phyloP scores from a whole-genome alignment of 768 basidiomycete species.

The Tulasnella calospora region DNA sequence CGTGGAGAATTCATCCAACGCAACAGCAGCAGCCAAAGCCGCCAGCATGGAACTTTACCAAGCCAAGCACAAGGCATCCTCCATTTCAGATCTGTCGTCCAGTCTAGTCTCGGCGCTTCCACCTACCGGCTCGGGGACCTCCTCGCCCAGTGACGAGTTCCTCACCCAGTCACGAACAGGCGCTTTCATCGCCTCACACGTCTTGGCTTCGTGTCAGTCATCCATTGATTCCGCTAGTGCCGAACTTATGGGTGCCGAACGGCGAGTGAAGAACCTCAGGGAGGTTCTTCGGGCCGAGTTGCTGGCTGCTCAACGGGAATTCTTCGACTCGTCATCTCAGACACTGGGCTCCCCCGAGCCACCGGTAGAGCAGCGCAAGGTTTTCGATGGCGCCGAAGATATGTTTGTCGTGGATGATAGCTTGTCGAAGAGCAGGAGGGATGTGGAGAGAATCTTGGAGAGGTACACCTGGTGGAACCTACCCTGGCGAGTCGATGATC shows the following conservation, averaged over 20 bases:
- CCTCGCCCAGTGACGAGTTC: not conserved
- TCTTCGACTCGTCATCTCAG: not conserved
- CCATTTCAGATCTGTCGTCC: not conserved
- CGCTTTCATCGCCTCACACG: slow-evolving; percentile 16
- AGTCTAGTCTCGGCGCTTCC: not conserved
- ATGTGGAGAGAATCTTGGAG: not conserved
- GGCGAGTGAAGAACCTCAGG: not conserved
- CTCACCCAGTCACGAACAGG: slow-evolving; percentile 8
- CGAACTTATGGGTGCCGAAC: not conserved
- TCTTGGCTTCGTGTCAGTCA: slow-evolving; percentile 4
- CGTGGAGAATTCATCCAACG: not conserved
- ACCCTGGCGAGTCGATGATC: slow-evolving; percentile 30
- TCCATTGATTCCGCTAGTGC: not conserved
- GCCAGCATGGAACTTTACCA: slow-evolving; percentile 15
- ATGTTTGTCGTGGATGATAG: not conserved
- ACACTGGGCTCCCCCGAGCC: not conserved
- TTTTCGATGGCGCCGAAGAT: not conserved
- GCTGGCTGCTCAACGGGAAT: not conserved
- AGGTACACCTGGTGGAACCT: slow-evolving; percentile 46
- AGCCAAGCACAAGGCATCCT: slow-evolving; percentile 10
- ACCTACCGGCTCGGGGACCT: not conserved
- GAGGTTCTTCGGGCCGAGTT: not conserved
- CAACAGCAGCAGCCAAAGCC: slow-evolving; percentile 1
- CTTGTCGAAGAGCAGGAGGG: not conserved
- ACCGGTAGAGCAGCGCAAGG: not conserved